These are phyloP conservation scores for Ceratocystis huliohia DNA, from an alignment of 2,329 filamentous ascomycete genomes.

Conservation along the genomic window DNA sequence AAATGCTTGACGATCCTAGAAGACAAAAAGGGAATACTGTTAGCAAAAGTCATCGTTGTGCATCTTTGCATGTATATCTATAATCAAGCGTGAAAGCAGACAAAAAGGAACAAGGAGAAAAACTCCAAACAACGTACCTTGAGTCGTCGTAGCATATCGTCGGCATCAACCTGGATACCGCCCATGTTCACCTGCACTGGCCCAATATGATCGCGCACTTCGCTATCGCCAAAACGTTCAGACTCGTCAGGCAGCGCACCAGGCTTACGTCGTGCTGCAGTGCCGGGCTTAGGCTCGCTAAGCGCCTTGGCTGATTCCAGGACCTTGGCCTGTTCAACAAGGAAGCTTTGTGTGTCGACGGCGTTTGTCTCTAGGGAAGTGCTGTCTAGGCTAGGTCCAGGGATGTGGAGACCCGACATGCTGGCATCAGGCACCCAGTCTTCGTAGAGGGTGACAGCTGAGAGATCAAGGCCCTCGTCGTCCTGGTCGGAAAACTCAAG, in stretches of 20 bases:
- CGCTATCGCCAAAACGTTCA: slow-evolving; percentile 16
- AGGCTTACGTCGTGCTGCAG: slow-evolving; percentile 37
- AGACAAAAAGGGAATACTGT: neutral
- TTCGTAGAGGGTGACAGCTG: slow-evolving; percentile 43
- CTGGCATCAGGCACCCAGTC: slow-evolving; percentile 66
- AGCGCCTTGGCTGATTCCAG: slow-evolving; percentile 41
- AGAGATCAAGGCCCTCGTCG: slow-evolving; percentile 11
- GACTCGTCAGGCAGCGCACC: slow-evolving; percentile 24
- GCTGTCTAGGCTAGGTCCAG: slow-evolving; percentile 31
- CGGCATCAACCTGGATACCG: slow-evolving; percentile 88
- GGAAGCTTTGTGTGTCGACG: slow-evolving; percentile 61
- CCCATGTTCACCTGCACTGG: slow-evolving; percentile 98
- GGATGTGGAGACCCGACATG: slow-evolving; percentile 45
- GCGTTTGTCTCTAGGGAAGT: slow-evolving; percentile 22
- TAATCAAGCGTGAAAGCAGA: neutral
- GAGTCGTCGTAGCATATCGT: slow-evolving; percentile 78
- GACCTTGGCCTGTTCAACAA: slow-evolving; percentile 59
- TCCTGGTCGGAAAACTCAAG: slow-evolving; percentile 20
- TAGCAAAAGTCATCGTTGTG: neutral
- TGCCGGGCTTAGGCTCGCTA: neutral
- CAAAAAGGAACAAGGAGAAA: neutral
- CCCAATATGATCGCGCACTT: slow-evolving; percentile 67
- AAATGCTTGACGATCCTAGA: slow-evolving; percentile 45
- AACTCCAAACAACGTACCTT: slow-evolving; percentile 45
- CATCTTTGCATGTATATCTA: neutral